Conservation (phyloP, 2,329 filamentous ascomycete species). For the Teratosphaeria gauchensis region DNA sequence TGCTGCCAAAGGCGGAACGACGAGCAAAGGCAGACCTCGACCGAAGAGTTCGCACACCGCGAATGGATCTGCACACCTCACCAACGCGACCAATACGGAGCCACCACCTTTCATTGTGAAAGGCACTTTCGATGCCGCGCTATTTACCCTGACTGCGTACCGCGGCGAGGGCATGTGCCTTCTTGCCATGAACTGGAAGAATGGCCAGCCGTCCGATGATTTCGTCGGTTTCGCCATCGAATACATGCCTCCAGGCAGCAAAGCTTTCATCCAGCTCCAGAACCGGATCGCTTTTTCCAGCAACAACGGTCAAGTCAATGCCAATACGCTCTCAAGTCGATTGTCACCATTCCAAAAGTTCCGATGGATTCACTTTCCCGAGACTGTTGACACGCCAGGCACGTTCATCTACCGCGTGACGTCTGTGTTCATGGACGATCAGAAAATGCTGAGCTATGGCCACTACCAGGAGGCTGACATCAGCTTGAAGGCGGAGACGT, state of each 20-base stretch:
- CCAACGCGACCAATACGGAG: not conserved
- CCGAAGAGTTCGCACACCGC: not conserved
- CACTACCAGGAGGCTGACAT: not conserved
- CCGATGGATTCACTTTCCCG: not conserved
- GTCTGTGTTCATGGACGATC: not conserved
- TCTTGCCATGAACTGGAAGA: constrained; percentile 1
- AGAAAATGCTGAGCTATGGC: not conserved
- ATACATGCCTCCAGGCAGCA: not conserved
- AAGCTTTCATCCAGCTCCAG: not conserved
- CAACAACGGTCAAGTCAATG: not conserved
- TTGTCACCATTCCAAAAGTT: not conserved
- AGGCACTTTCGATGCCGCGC: not conserved
- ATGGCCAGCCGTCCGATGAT: not conserved
- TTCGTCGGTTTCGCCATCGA: constrained; percentile 1
- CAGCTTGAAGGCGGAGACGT: not conserved
- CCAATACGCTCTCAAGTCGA: not conserved
- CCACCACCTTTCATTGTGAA: not conserved
- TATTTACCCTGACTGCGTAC: not conserved
- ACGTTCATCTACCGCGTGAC: not conserved
- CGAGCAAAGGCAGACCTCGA: not conserved
- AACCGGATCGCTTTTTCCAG: not conserved
- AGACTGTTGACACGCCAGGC: not conserved
- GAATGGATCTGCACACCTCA: not conserved
- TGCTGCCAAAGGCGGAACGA: not conserved
- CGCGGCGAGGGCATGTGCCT: not conserved